These are phyloP conservation scores for Candida suzukii DNA, from an alignment of 805 yeast genomes.

Conservation along the genomic window DNA sequence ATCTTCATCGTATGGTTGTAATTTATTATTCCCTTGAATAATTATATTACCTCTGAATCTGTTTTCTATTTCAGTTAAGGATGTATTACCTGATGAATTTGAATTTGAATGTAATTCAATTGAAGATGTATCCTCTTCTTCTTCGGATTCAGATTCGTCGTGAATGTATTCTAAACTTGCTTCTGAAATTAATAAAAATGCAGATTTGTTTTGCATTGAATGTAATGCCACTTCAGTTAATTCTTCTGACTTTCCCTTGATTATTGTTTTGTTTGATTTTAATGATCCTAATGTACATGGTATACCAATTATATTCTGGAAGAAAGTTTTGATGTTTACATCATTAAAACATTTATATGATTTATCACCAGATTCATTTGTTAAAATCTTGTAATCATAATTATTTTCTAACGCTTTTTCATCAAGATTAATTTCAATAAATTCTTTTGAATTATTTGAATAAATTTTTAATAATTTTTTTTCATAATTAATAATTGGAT, in stretches of 20 bases:
- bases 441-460: background rate
- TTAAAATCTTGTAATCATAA: background rate
- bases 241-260: background rate
- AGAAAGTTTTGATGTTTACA: conserved; percentile 18
- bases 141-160: too few relatives aligned
- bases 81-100: conserved; percentile 1
- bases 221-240: background rate
- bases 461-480: conserved; percentile 8
- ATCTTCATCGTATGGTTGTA: conserved; percentile 31
- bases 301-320: conserved; percentile 20
- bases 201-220: conserved; percentile 28
- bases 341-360: conserved; percentile 11
- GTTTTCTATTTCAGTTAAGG: conserved; percentile 4
- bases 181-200: conserved; percentile 29
- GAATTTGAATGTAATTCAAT: too few relatives aligned
- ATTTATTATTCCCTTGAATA: conserved; percentile 15
- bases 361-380: background rate
- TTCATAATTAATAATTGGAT: conserved; percentile 20
- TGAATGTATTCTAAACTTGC: conserved; percentile 1
- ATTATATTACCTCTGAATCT: conserved; percentile 33
- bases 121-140: too few relatives aligned
- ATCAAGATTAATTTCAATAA: conserved; percentile 2
- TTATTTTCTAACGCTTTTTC: background rate
- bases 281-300: conserved; percentile 30
- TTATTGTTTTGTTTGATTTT: background rate